Percentiles rank a stretch among this genome's conserved stretches.
Conservation (phyloP, 2,329 filamentous ascomycete species). For the Neophaeococcomyces mojaviensis region DNA sequence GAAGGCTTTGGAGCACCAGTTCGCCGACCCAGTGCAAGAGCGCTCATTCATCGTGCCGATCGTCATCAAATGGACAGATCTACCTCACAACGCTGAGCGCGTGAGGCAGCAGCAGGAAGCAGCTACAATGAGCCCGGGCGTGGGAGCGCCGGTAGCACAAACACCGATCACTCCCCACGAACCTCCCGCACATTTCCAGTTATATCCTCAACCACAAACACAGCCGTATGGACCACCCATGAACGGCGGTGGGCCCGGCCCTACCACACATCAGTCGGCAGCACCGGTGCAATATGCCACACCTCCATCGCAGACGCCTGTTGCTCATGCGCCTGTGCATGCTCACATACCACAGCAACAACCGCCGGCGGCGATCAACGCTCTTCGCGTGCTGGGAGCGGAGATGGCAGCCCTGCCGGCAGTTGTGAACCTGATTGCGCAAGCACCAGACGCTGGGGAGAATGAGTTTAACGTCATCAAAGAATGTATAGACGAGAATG, state of each 20-base stretch:
- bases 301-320: conserved; percentile 24
- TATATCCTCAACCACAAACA: conserved; percentile 22
- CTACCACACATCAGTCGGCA: neutral
- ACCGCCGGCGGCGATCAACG: conserved; percentile 26
- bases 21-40: conserved; percentile 65
- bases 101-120: conserved; percentile 22
- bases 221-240: neutral
- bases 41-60: conserved; percentile 77
- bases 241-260: neutral
- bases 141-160: conserved; percentile 14
- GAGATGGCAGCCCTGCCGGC: conserved; percentile 54
- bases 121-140: conserved; percentile 12
- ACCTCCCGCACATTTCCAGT: conserved; percentile 30
- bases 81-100: conserved; percentile 27
- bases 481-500: conserved; percentile 59
- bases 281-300: conserved; percentile 24
- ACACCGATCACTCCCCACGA: conserved; percentile 31
- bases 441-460: conserved; percentile 61
- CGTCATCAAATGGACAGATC: conserved; percentile 61
- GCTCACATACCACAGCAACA: conserved; percentile 15
- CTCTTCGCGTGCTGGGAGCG: conserved; percentile 56
- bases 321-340: conserved; percentile 14
- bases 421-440: conserved; percentile 61
- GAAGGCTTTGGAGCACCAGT: conserved; percentile 77
- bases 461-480: conserved; percentile 68